Base-by-base conservation (phyloP, 1,284 basidiomycete species). In the Inonotus hispidus region DNA sequence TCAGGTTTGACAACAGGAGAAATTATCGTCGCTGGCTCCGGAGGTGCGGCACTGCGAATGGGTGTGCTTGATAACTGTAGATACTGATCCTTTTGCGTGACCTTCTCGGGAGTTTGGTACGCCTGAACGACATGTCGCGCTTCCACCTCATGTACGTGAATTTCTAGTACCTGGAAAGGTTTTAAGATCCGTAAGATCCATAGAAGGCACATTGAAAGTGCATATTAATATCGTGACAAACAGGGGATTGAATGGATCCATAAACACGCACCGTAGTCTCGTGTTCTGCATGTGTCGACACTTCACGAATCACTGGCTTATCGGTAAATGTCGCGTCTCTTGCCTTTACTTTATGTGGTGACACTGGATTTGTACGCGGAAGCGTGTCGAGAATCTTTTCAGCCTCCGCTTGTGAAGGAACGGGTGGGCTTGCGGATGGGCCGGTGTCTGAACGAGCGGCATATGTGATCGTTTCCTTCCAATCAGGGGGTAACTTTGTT, bases 401-500 rank as follows among this genome's bases (percentile, higher is more conserved):
- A n/a, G 16, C 19, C 11, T 35, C 54, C 19, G 41, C 46, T 52
- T 29, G 25, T 14, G 47, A 19, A 13, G 38, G 37, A 14, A 43
- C 19, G n/a, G 37, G 58, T 37, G 38, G 41, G 14, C 37, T 55
- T 16, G 37, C 37, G 37, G 23, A 27, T 5, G 13, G 52, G 19
- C 13, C 49, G 53, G 38, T 27, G 19, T 49, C 47, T 14, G 59
- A 55, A 14, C 52, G 52, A 11, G 35, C 41, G 10, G 32, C 53
- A 50, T 43, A 38, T 21, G 53, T 58, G 32, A 62, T 62, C 16
- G 57, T 50, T 43, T 58, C 61, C 32, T 59, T 62, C 61, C 61
- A 62, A 35, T 62, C 56, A n/a, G 39, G 13, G 21, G 61, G 61
- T 19, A 62, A 35, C 57, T 61, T 27, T 27, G 14, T 49, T 19